Evolutionary conservation across 371 early-diverging fungal genomes (phyloP), one percentile per base, ranked within the genome.

Genomic region (Mortierella sp.): DNA sequence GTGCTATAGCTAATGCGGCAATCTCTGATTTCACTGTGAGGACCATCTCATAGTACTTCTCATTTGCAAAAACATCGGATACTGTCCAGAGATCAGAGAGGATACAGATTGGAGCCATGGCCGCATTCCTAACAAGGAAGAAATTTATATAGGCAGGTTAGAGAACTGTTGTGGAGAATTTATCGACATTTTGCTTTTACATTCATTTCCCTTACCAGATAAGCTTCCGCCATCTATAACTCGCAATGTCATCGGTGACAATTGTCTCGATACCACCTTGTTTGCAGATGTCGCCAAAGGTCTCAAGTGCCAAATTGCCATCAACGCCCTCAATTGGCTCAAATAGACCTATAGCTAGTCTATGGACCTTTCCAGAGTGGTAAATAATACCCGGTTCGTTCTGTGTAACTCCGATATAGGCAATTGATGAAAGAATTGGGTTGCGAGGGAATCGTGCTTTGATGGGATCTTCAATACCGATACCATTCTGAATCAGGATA

Each of bases 401-500:
- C 78, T 95, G 95, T 33, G 90, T 89, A 24, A 91, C 89, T 9
- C 91, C 93, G 58, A 95, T 92, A 58, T 92, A 93, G 16, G 94
- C 92, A 3, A 95, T 92, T 21, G 87, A 83, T n/a, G 94, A 92
- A 21, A 94, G 71, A 15, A 96, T 78, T 0, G 93, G 91, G 65
- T 90, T 93, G 32, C 82, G 69, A 3, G 96, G 94, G 76, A 93
- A 94, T 45, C 87, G 81, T 16, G 73, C 69, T 19, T 79, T 79
- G 67, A 91, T 84, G 58, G 92, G 90, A 13, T 88, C 88, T 70
- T 96, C 97, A 21, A 95, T 89, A 11, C 92, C 96, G 50, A 96
- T 83, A 3, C 97, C 96, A 81, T 97, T 97, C 79, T 97, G 97
- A 47, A 96, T 92, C 72, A 96, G 77, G 4, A 95, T 89, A 43